phyloP scores from a whole-genome alignment of 129 eudicot genomes.

The Helichrysum umbraculigerum region DNA sequence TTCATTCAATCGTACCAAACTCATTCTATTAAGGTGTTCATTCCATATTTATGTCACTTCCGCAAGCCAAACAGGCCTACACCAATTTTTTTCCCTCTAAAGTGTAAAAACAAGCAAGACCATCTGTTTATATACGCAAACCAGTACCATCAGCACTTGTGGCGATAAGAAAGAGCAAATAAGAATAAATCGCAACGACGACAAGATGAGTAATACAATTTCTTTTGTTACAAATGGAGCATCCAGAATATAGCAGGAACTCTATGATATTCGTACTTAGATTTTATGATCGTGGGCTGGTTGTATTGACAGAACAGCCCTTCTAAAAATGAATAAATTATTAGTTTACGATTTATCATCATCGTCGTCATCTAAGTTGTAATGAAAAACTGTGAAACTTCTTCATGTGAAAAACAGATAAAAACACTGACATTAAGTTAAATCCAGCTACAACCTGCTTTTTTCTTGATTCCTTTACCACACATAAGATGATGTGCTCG shows the following conservation, averaged over 20 bases:
- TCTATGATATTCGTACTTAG: background rate
- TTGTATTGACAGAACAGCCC: background rate
- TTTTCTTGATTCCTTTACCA: slow-evolving; percentile 46
- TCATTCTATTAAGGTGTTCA: too few species aligned
- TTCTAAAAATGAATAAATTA: background rate
- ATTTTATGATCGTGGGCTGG: background rate
- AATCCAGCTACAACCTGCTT: slow-evolving; percentile 60
- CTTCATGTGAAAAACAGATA: background rate
- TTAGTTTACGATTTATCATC: background rate
- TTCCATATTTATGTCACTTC: too few species aligned
- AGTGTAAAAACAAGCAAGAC: too few species aligned
- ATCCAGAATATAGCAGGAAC: background rate
- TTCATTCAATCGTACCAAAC: too few species aligned
- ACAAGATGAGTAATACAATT: background rate
- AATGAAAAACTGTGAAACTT: background rate
- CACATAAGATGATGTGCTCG: slow-evolving; percentile 43
- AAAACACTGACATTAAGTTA: background rate
- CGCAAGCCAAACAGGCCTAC: too few species aligned
- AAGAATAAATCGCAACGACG: too few species aligned
- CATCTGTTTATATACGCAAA: too few species aligned
- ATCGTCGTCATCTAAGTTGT: background rate
- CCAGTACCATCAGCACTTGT: too few species aligned
- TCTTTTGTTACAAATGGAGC: slow-evolving; percentile 3
- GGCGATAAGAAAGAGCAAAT: too few species aligned
- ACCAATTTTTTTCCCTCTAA: too few species aligned